phyloP scores from a whole-genome alignment of 768 basidiomycete species.

The Rhodotorula diobovata region DNA sequence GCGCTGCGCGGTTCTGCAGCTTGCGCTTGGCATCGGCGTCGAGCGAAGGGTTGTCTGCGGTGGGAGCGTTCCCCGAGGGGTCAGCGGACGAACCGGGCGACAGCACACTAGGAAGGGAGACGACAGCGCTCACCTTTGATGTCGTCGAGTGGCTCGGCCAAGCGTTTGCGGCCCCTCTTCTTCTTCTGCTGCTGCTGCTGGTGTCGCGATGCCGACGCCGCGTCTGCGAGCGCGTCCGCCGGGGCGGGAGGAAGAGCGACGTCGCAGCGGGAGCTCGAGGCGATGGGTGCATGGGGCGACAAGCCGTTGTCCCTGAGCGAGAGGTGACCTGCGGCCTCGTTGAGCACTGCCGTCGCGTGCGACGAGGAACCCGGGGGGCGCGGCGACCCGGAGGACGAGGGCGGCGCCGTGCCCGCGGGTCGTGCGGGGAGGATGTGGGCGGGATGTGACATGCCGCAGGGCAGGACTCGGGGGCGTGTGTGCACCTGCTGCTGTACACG shows the following conservation, averaged over 20 bases:
- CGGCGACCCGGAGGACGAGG: not conserved
- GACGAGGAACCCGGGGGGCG: too few species aligned
- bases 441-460: too few species aligned
- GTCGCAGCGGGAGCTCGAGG: not conserved
- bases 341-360: not conserved
- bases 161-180: conserved; percentile 10
- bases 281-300: not conserved
- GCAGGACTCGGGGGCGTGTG: too few species aligned
- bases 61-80: not conserved
- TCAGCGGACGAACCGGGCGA: not conserved
- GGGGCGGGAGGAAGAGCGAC: too few species aligned
- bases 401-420: too few species aligned
- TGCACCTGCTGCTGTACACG: too few species aligned
- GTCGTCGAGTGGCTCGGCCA: not conserved
- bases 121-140: not conserved
- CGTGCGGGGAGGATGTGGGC: too few species aligned
- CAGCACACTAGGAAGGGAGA: not conserved
- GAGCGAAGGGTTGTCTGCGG: conserved; percentile 8
- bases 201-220: too few species aligned
- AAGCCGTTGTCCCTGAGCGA: not conserved
- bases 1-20: conserved; percentile 94
- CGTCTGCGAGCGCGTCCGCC: too few species aligned
- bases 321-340: not conserved
- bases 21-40: conserved; percentile 63
- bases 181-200: too few species aligned